Evolutionary conservation across 2,329 filamentous ascomycete species (phyloP).

Genomic region (Alternaria dauci): DNA sequence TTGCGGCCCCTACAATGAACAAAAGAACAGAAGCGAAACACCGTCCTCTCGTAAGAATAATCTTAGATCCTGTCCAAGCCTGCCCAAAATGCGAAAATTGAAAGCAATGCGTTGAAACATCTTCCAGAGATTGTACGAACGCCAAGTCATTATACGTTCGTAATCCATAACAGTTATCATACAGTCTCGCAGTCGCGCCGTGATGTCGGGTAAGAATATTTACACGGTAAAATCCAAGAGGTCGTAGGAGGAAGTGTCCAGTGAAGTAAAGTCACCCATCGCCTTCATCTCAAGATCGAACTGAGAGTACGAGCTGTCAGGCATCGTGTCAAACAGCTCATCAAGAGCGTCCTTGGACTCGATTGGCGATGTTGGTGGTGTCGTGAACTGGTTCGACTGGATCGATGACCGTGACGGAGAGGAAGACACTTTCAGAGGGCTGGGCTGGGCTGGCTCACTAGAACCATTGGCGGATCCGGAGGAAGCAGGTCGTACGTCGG

Average conservation of each 20-base stretch:
- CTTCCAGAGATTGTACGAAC: slow-evolving; percentile 19
- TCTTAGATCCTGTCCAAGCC: slow-evolving; percentile 9
- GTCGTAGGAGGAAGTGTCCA: slow-evolving; percentile 43
- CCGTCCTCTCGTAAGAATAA: slow-evolving; percentile 20
- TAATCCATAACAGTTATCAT: slow-evolving; percentile 34
- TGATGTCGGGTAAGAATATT: slow-evolving; percentile 8
- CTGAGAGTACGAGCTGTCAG: slow-evolving; percentile 45
- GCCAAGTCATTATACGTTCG: slow-evolving; percentile 22
- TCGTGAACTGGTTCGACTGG: slow-evolving; percentile 49
- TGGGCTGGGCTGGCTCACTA: slow-evolving; percentile 31
- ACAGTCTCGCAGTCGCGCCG: slow-evolving; percentile 30
- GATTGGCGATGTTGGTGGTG: slow-evolving; percentile 49
- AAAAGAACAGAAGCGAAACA: slow-evolving; percentile 22
- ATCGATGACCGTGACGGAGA: slow-evolving; percentile 47
- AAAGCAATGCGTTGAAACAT: slow-evolving; percentile 19
- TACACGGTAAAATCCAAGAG: slow-evolving; percentile 48
- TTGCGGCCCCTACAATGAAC: slow-evolving; percentile 22
- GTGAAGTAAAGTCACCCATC: slow-evolving; percentile 45
- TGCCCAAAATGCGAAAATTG: slow-evolving; percentile 4
- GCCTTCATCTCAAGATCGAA: slow-evolving; percentile 52
- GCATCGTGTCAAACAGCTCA: slow-evolving; percentile 44
- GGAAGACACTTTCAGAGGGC: slow-evolving; percentile 39
- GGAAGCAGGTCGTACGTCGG: slow-evolving; percentile 39
- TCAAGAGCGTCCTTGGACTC: slow-evolving; percentile 46
- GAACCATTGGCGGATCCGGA: slow-evolving; percentile 32